These are phyloP conservation scores for Diaporthe citrichinensis DNA, from an alignment of 2,329 filamentous ascomycete genomes.

Conservation along the genomic window DNA sequence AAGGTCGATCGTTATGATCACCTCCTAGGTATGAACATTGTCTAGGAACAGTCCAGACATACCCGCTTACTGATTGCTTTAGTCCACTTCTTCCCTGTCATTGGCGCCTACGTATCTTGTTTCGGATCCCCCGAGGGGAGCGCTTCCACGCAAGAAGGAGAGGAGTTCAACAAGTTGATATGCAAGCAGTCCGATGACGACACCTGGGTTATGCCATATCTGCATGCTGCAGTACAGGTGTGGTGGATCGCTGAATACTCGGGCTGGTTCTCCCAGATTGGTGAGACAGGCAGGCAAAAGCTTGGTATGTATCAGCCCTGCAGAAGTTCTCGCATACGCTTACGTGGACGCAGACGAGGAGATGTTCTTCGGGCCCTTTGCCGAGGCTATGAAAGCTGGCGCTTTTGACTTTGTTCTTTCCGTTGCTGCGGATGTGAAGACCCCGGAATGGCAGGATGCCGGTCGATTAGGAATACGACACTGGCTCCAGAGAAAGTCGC, in stretches of 20 bases:
- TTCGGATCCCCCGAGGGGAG: slow-evolving; percentile 85
- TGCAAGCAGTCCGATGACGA: slow-evolving; percentile 76
- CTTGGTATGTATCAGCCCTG: slow-evolving; percentile 51
- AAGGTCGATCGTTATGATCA: slow-evolving; percentile 83
- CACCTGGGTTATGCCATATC: slow-evolving; percentile 79
- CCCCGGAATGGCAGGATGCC: slow-evolving; percentile 89
- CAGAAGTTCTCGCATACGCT: background rate
- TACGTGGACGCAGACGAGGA: slow-evolving; percentile 69
- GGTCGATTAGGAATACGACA: slow-evolving; percentile 85
- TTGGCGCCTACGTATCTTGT: slow-evolving; percentile 82
- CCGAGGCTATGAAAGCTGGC: slow-evolving; percentile 85
- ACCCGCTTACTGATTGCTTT: slow-evolving; percentile 42
- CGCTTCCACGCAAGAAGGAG: slow-evolving; percentile 76
- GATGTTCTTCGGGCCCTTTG: slow-evolving; percentile 79
- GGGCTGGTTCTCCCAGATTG: slow-evolving; percentile 86
- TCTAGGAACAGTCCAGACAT: background rate
- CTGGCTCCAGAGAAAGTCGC: slow-evolving; percentile 86
- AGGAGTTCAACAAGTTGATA: slow-evolving; percentile 78
- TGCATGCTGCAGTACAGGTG: slow-evolving; percentile 83
- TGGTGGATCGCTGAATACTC: slow-evolving; percentile 97
- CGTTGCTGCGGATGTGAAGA: slow-evolving; percentile 84
- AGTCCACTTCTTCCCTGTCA: slow-evolving; percentile 86
- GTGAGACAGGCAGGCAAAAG: slow-evolving; percentile 62
- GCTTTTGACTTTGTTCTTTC: slow-evolving; percentile 93
- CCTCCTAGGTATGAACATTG: slow-evolving; percentile 60